Percentiles rank a stretch among this genome's conserved stretches.
These are phyloP conservation scores for Sporothrix schenckii DNA, from an alignment of 2,329 filamentous ascomycete genomes.

Conservation along the genomic window DNA sequence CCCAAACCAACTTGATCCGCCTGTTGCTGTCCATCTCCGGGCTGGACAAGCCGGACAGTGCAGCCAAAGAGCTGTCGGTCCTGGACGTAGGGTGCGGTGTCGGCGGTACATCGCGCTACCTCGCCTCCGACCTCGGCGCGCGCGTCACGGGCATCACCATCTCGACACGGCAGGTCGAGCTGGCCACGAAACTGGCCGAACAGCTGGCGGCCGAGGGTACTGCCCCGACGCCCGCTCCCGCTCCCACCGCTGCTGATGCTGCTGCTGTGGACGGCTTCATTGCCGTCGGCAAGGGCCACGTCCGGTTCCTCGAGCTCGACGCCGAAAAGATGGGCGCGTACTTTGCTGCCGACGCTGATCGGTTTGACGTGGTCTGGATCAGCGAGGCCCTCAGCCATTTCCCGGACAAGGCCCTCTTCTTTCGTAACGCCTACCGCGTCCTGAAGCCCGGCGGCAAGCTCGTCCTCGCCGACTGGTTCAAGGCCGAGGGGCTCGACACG, in stretches of 20 bases:
- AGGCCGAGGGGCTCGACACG: constrained; percentile 52
- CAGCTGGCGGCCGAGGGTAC: constrained; percentile 38
- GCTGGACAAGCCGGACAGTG: constrained; percentile 40
- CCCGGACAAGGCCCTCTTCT: constrained; percentile 62
- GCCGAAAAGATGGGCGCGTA: constrained; percentile 62
- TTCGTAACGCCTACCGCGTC: constrained; percentile 54
- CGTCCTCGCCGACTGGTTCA: constrained; percentile 65
- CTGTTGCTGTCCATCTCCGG: constrained; percentile 56
- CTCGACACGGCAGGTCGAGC: constrained; percentile 61
- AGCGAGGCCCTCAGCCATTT: constrained; percentile 64
- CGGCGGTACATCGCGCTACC: constrained; percentile 60
- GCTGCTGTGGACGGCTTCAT: constrained; percentile 43
- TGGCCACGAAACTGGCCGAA: constrained; percentile 56
- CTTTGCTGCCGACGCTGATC: constrained; percentile 45
- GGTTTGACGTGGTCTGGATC: constrained; percentile 64
- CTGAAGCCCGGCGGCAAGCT: constrained; percentile 56
- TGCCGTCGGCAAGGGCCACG: constrained; percentile 50
- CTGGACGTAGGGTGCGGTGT: constrained; percentile 65
- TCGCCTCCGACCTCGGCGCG: constrained; percentile 56
- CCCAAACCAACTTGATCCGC: constrained; percentile 60
- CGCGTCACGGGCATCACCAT: constrained; percentile 63
- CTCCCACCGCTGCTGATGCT: constrained; percentile 31
- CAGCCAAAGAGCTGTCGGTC: constrained; percentile 43
- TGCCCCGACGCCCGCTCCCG: constrained; percentile 6
- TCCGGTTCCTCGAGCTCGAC: constrained; percentile 61